These are phyloP conservation scores for Zoysia pacifica DNA, from an alignment of 176 grass and related monocot species.

Conservation along the genomic window DNA sequence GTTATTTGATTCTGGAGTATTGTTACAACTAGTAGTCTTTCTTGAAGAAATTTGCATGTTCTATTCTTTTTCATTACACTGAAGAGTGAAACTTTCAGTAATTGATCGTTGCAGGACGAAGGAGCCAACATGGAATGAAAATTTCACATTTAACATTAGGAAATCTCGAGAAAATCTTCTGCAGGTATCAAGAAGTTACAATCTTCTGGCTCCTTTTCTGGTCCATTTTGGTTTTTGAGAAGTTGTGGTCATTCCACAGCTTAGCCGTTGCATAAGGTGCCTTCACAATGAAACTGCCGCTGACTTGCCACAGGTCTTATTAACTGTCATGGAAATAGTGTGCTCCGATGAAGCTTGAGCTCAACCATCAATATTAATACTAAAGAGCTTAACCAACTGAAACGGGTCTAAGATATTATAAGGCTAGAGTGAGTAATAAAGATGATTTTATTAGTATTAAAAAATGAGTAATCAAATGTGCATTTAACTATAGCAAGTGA, in stretches of 20 bases:
- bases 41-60: slow-evolving; percentile 30
- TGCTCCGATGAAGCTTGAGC: slow-evolving; percentile 12
- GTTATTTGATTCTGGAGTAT: background rate
- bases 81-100: slow-evolving; percentile 23
- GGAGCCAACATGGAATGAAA: slow-evolving; percentile 94
- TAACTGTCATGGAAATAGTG: background rate
- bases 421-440: slow-evolving; percentile 14
- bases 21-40: slow-evolving; percentile 1
- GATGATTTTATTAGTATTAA: slow-evolving; percentile 25
- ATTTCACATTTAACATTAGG: slow-evolving; percentile 73
- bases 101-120: slow-evolving; percentile 64
- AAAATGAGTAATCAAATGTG: slow-evolving; percentile 5
- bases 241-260: background rate
- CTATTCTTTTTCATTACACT: slow-evolving; percentile 33
- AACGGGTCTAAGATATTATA: slow-evolving; percentile 19
- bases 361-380: background rate
- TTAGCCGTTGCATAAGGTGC: background rate
- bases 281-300: background rate
- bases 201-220: slow-evolving; percentile 3
- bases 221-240: background rate
- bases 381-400: slow-evolving; percentile 19
- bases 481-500: slow-evolving; percentile 16
- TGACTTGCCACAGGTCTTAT: background rate
- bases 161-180: slow-evolving; percentile 61
- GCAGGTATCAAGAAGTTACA: slow-evolving; percentile 53